These are phyloP conservation scores for Suillus subluteus DNA, from an alignment of 768 basidiomycete genomes.

Conservation along the genomic window DNA sequence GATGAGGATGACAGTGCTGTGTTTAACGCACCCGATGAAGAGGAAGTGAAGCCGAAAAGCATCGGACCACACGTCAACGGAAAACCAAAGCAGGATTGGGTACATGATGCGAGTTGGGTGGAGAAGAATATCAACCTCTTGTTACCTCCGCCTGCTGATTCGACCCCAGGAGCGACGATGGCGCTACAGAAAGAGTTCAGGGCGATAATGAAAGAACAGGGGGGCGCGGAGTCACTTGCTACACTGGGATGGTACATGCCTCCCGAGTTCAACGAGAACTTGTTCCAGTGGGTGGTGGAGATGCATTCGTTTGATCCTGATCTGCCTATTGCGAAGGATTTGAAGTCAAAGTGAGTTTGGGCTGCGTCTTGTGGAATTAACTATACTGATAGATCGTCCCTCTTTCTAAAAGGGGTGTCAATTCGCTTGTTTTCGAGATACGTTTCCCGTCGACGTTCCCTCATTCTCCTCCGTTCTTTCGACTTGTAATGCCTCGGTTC, in stretches of 20 bases:
- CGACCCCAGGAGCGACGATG: slow-evolving; percentile 55
- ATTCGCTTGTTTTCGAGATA: slow-evolving; percentile 74
- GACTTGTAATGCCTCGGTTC: slow-evolving; percentile 74
- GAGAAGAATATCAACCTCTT: slow-evolving; percentile 44
- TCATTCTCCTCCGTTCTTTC: slow-evolving; percentile 74
- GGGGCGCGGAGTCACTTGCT: slow-evolving; percentile 41
- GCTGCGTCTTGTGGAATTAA: background rate
- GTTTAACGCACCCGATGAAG: slow-evolving; percentile 34
- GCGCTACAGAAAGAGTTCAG: slow-evolving; percentile 66
- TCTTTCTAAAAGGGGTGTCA: slow-evolving; percentile 45
- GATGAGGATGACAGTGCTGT: slow-evolving; percentile 56
- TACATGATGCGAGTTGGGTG: slow-evolving; percentile 56
- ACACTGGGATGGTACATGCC: slow-evolving; percentile 73
- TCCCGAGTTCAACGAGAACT: slow-evolving; percentile 65
- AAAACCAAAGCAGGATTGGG: slow-evolving; percentile 50
- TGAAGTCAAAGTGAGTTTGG: slow-evolving; percentile 48
- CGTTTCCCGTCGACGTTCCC: slow-evolving; percentile 70
- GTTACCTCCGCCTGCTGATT: slow-evolving; percentile 64
- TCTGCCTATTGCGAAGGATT: slow-evolving; percentile 63
- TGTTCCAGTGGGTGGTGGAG: slow-evolving; percentile 77
- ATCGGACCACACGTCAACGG: background rate
- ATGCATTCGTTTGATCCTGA: slow-evolving; percentile 68
- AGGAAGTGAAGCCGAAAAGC: background rate
- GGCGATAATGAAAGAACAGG: slow-evolving; percentile 64
- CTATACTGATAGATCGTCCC: background rate